Base-by-base conservation (phyloP, 2,329 filamentous ascomycete species). In the Diaporthe helianthi region DNA sequence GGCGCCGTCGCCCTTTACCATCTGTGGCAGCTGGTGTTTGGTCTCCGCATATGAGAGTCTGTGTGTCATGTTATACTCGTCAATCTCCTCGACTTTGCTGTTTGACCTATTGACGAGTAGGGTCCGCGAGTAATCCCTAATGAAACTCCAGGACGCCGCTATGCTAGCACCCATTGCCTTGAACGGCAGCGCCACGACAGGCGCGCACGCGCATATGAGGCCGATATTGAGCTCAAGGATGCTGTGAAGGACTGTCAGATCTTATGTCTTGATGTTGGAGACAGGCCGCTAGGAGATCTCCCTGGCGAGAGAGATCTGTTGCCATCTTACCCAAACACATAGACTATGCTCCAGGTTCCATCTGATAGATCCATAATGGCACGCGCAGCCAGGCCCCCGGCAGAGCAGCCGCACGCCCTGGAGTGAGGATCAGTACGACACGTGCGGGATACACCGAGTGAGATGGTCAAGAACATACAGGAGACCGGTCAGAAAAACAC, bases 211-310 rank as follows among this genome's bases (percentile, higher is more conserved):
- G 47, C 47, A 65, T 17, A 65, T 44, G 31, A 65, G 46, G 22
- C 61, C 61, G 31, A 65, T 65, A 15, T 38, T 65, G 31, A 65
- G 61, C 36, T 65, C 61, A 17, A 65, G 47, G 9, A 65, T 26
- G n/a, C 61, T 65, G 31, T 15, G 6, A 44, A 64, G 15, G 13
- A 47, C 12, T 10, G 19, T 64, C 29, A 49, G 38, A n/a, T 12
- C 19, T 33, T 52, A 9, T 33, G 26, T 52, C 17, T 3, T 31
- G 7, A 29, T 4, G 24, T 5, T 7, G 15, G 24, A 17, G 7
- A 29, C 22, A 51, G 24, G 49, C 13, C 5, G 3, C 12, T 7
- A 4, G 4, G 24, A 31, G 24, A 51, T 24, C 5, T 13, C 15
- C 29, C 5, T 7, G n/a, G n/a, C 49, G 15, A 51, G 24, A 4